Percentiles rank a stretch among this genome's conserved stretches.
Evolutionary conservation across 306 rosid species (phyloP).

Genomic region (Citrullus colocynthis): DNA sequence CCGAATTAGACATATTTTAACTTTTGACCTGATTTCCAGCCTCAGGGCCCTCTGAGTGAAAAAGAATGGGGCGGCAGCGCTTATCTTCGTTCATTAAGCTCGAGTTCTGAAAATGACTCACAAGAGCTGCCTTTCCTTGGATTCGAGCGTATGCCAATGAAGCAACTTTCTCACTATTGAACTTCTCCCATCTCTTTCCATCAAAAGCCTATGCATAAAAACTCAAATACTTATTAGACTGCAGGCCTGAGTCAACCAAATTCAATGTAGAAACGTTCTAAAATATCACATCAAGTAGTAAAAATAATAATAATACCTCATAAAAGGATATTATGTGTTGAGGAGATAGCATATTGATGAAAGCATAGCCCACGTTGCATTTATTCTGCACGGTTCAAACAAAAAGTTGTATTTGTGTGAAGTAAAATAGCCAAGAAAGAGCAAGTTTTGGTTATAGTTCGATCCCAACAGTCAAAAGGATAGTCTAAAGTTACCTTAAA

Average conservation of each 20-base stretch:
- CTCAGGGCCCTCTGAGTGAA: conserved; percentile 77
- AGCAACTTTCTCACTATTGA: conserved; percentile 88
- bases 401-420: neutral
- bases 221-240: neutral
- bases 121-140: conserved; percentile 88
- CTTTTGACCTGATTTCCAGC: conserved; percentile 48
- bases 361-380: conserved; percentile 97
- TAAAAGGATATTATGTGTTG: conserved; percentile 60
- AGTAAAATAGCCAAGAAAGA: conserved; percentile 3
- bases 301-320: conserved; percentile 29
- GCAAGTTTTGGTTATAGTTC: neutral
- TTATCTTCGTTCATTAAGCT: conserved; percentile 94
- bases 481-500: conserved; percentile 45
- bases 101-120: conserved; percentile 84
- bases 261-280: neutral
- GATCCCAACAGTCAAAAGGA: conserved; percentile 8
- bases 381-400: conserved; percentile 46
- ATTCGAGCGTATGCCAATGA: conserved; percentile 82
- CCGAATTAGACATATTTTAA: neutral
- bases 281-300: neutral
- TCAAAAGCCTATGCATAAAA: conserved; percentile 50
- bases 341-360: conserved; percentile 94
- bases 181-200: conserved; percentile 93
- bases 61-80: conserved; percentile 87
- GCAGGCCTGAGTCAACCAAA: neutral